Evolutionary conservation across 129 eudicot genomes (phyloP).

Genomic region (Centaurea solstitialis): DNA sequence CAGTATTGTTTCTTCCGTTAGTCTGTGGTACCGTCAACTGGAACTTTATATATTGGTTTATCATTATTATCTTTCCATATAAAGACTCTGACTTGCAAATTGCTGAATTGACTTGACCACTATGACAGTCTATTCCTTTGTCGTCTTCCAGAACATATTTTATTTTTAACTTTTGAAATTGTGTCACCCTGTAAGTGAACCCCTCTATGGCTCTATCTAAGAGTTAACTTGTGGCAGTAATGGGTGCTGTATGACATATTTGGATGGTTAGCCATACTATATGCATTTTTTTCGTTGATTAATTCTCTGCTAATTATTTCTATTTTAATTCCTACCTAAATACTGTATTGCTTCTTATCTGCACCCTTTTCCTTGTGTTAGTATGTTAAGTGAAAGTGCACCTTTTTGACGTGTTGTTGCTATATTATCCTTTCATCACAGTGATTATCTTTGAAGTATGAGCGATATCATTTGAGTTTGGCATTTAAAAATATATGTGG

Average conservation of each 20-base stretch:
- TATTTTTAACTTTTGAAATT: background rate
- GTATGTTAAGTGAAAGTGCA: background rate
- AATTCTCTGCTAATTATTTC: background rate
- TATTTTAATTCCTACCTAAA: background rate
- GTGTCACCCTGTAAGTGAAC: conserved; percentile 1
- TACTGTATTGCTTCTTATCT: background rate
- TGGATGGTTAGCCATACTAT: conserved; percentile 2
- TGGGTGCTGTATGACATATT: conserved; percentile 1
- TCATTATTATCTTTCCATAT: background rate
- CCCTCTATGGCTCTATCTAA: background rate
- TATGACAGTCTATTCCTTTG: background rate
- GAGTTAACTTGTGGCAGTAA: background rate
- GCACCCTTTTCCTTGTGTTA: background rate
- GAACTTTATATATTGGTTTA: background rate
- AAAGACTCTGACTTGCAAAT: background rate
- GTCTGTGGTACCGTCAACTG: background rate
- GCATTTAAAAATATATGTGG: background rate
- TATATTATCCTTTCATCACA: background rate
- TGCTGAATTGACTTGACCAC: background rate
- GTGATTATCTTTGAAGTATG: background rate
- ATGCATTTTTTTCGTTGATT: background rate
- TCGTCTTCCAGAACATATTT: background rate
- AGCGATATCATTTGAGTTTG: background rate
- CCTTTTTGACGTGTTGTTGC: background rate
- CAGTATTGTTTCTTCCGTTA: background rate